Evolutionary conservation across 768 basidiomycete species (phyloP), one percentile per base, ranked within the genome.

Genomic region (Serendipita sp.): DNA sequence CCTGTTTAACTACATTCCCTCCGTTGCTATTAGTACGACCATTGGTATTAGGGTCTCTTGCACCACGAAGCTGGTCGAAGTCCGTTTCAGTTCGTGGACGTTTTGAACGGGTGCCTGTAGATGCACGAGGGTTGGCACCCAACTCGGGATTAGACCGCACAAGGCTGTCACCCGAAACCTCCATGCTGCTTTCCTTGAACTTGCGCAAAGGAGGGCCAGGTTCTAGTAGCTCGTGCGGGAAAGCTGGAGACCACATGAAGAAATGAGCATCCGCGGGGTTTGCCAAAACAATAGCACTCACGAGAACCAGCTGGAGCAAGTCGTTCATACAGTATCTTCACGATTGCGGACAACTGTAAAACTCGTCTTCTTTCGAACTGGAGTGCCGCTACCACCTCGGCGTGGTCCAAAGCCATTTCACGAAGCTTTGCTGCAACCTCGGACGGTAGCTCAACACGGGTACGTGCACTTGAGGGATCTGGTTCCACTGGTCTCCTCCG

Each of bases 401-500:
- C 72, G 66, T 88, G 86, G 70, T 89, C 87, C 4, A 87, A 85
- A 56, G 83, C 78, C 78, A 90, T 84, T 7, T 82, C 79, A 14
- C 74, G 74, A 7, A 90, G 77, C 68, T 86, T 86, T 1, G 81
- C 79, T 3, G 72, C 74, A 60, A 88, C 86, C 77, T 90, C 88
- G 3, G 87, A 86, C 1, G 88, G 88, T 31, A 90, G 77, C 72
- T 90, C 88, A 42, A 89, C 82, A 28, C 87, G 82, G 65, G 85
- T 83, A 69, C 82, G 82, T 61, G 81, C 72, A 31, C 33, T 58
- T 11, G 78, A 80, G 3, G 85, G 85, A 73, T 89, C 88, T 0
- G 86, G 86, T 67, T 90, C 88, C 16, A 90, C 74, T 0, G 88
- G 86, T 74, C 90, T 91, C 63, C 90, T 82, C 72, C 88, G 90